Percentiles rank a stretch among this genome's conserved stretches.
phyloP scores from a whole-genome alignment of 257 asterid species.

The Solanum habrochaites region DNA sequence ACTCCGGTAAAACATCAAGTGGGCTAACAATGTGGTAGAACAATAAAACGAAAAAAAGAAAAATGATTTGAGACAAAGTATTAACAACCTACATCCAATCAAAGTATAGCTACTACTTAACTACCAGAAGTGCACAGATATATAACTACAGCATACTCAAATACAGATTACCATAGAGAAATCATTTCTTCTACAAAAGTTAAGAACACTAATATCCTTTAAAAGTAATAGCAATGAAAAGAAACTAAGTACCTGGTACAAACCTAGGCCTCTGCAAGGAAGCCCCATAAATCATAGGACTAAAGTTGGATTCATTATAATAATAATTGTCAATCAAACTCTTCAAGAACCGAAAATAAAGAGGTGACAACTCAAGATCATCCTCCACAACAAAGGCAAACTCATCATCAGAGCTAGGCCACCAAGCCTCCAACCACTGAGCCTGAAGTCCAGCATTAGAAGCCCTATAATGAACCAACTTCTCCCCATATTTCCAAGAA shows the following conservation, averaged over 20 bases:
- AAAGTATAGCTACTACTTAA: neutral
- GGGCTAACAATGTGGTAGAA: neutral
- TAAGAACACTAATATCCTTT: neutral
- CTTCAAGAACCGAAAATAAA: conserved; percentile 69
- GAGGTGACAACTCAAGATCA: conserved; percentile 86
- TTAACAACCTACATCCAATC: neutral
- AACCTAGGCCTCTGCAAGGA: conserved; percentile 80
- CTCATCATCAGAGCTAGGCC: conserved; percentile 59
- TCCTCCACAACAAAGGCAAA: conserved; percentile 92
- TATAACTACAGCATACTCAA: neutral
- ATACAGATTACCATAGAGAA: neutral
- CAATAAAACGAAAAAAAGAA: neutral
- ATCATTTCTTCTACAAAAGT: neutral
- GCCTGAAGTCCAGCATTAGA: conserved; percentile 54
- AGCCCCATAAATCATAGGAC: conserved; percentile 65
- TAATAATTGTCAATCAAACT: conserved; percentile 53
- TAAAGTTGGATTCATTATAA: conserved; percentile 45
- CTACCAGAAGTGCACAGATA: neutral
- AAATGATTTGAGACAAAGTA: neutral
- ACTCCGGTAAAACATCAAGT: neutral
- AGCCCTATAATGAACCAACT: conserved; percentile 50
- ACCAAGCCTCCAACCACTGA: conserved; percentile 71
- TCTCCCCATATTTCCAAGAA: conserved; percentile 63
- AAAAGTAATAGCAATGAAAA: neutral
- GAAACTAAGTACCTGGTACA: conserved; percentile 53